These are phyloP conservation scores for Staphylotrichum longicolle DNA, from an alignment of 495 filamentous ascomycete genomes.

Conservation along the genomic window DNA sequence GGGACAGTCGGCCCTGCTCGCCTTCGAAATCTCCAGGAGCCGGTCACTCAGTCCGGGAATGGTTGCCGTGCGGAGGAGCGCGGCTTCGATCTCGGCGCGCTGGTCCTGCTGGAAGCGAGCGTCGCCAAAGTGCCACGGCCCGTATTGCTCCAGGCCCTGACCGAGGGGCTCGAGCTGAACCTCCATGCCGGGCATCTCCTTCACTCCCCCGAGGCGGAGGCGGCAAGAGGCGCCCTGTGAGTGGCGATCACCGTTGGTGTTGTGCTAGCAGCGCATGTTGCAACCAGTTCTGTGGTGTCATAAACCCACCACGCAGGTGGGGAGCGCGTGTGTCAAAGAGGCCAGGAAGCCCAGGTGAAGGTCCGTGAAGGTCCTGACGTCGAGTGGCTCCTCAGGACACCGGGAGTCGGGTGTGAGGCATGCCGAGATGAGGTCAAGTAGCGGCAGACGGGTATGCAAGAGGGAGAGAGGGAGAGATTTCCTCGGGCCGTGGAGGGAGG, in stretches of 20 bases:
- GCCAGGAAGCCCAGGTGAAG: not conserved
- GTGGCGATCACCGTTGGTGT: slow-evolving; percentile 4
- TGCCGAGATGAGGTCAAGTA: not conserved
- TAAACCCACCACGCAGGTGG: not conserved
- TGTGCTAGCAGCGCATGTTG: slow-evolving; percentile 24
- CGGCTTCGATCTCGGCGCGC: slow-evolving; percentile 24
- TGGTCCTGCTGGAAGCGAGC: slow-evolving; percentile 15
- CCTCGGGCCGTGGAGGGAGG: not conserved
- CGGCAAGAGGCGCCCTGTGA: slow-evolving; percentile 9
- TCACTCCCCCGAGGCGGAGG: no score
- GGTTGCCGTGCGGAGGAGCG: slow-evolving; percentile 23
- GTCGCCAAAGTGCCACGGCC: slow-evolving; percentile 34
- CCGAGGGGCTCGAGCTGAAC: slow-evolving; percentile 31
- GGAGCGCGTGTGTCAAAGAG: not conserved
- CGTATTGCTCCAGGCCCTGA: slow-evolving; percentile 32
- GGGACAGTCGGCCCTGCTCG: slow-evolving; percentile 8
- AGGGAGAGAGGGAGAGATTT: not conserved
- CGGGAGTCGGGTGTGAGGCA: not conserved
- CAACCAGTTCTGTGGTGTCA: not conserved
- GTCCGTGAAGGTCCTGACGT: not conserved
- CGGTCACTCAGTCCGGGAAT: slow-evolving; percentile 23
- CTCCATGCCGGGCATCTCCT: slow-evolving; percentile 22
- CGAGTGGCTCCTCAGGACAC: slow-evolving; percentile 3
- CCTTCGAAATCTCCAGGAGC: slow-evolving; percentile 23
- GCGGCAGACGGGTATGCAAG: not conserved